phyloP scores from a whole-genome alignment of 352 stramenopile species.

The Globisporangium mamillatum region DNA sequence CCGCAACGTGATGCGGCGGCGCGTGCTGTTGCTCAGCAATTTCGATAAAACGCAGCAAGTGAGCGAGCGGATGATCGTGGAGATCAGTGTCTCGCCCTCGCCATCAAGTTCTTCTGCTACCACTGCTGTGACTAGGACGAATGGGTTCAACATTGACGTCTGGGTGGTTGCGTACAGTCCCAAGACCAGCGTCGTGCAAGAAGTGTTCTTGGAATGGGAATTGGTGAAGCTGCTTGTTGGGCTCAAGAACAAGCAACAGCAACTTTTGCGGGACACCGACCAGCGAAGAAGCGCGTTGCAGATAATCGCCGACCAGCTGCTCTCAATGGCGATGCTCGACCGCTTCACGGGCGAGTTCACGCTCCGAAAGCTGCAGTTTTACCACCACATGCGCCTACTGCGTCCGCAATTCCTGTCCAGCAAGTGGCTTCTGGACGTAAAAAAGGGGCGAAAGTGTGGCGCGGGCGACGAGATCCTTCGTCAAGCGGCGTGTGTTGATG shows the following conservation, averaged over 20 bases:
- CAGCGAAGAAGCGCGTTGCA: constrained; percentile 13
- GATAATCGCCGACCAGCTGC: constrained; percentile 42
- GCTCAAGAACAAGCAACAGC: constrained; percentile 9
- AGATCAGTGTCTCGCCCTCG: constrained; percentile 36
- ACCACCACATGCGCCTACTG: constrained; percentile 52
- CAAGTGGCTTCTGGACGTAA: constrained; percentile 59
- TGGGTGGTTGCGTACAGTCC: constrained; percentile 69
- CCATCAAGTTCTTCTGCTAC: not conserved
- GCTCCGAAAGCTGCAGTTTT: constrained; percentile 66
- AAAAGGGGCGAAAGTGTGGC: constrained; percentile 54
- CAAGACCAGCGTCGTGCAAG: constrained; percentile 27
- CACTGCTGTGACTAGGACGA: constrained; percentile 14
- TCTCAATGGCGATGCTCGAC: constrained; percentile 64
- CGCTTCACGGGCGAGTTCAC: constrained; percentile 70
- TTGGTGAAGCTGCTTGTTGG: constrained; percentile 54
- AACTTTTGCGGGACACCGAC: not conserved
- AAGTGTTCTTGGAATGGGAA: constrained; percentile 71
- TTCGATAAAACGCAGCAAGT: constrained; percentile 6
- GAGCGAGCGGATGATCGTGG: constrained; percentile 44
- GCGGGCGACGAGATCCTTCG: constrained; percentile 70
- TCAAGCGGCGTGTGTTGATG: constrained; percentile 43
- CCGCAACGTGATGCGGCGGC: constrained; percentile 40
- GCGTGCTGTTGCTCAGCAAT: constrained; percentile 33
- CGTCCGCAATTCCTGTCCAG: constrained; percentile 50
- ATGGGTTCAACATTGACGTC: constrained; percentile 15